Evolutionary conservation across 1,139 yeast species (phyloP).

Genomic region (Meyerozyma guilliermondii): DNA sequence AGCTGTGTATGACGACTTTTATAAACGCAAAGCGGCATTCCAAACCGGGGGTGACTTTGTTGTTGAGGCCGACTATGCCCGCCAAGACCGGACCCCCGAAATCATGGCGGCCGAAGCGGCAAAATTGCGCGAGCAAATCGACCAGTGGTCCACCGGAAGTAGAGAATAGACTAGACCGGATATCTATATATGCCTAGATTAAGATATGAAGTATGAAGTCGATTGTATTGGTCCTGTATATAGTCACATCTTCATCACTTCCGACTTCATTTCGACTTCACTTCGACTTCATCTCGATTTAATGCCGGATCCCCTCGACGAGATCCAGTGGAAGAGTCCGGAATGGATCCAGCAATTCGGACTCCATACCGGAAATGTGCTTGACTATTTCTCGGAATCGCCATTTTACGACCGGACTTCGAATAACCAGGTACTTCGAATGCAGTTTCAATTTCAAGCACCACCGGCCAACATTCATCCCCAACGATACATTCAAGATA

Average conservation of each 20-base stretch:
- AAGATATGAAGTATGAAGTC: too few relatives aligned
- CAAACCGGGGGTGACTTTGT: constrained; percentile 25
- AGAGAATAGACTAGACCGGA: background rate
- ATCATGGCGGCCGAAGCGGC: constrained; percentile 65
- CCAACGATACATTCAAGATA: constrained; percentile 43
- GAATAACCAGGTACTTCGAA: constrained; percentile 87
- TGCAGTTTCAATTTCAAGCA: constrained; percentile 90
- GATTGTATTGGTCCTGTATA: background rate
- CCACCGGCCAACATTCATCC: constrained; percentile 34
- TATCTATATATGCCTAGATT: background rate
- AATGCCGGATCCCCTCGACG: constrained; percentile 54
- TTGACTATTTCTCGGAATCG: constrained; percentile 87
- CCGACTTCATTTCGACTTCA: background rate
- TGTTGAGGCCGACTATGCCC: constrained; percentile 43
- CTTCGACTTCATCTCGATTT: background rate
- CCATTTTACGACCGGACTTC: constrained; percentile 95
- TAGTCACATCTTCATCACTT: background rate
- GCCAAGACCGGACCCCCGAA: constrained; percentile 50
- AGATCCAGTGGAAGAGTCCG: constrained; percentile 94
- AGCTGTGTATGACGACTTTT: constrained; percentile 26
- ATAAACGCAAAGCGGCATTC: constrained; percentile 20
- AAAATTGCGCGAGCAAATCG: constrained; percentile 40
- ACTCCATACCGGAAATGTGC: constrained; percentile 78
- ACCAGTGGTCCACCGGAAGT: constrained; percentile 21
- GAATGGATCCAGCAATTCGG: constrained; percentile 94